A percentile compares a stretch with the other conserved stretches of the same genome.
Evolutionary conservation across 2,329 filamentous ascomycete species (phyloP).

Genomic region (Ceratocystis huliohia): DNA sequence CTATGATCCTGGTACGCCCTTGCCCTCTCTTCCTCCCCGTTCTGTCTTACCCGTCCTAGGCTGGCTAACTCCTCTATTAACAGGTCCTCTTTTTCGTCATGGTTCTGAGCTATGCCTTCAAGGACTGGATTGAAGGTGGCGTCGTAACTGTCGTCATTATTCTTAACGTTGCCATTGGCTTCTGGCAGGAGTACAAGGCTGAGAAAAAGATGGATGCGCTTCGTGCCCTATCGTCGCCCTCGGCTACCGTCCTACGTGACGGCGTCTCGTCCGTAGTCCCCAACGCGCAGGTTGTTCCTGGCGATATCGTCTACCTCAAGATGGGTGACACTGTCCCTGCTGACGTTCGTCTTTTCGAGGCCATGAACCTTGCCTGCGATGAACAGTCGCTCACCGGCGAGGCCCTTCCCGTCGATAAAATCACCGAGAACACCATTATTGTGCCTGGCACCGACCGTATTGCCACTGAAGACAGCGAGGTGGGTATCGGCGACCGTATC

Average conservation of each 20-base stretch:
- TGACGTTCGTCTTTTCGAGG: slow-evolving; percentile 56
- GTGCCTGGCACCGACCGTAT: slow-evolving; percentile 35
- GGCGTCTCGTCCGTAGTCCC: slow-evolving; percentile 45
- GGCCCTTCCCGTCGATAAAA: slow-evolving; percentile 58
- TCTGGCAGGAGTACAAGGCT: slow-evolving; percentile 51
- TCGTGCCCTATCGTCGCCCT: slow-evolving; percentile 48
- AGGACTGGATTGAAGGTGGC: slow-evolving; percentile 54
- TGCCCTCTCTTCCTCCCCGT: slow-evolving; percentile 32
- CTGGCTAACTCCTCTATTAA: background rate
- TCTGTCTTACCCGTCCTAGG: slow-evolving; percentile 32
- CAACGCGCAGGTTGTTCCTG: slow-evolving; percentile 54
- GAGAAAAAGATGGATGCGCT: slow-evolving; percentile 56
- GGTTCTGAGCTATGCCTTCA: slow-evolving; percentile 54
- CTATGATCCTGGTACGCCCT: slow-evolving; percentile 55
- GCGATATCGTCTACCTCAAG: slow-evolving; percentile 54
- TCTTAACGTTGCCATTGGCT: slow-evolving; percentile 57
- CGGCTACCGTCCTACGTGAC: slow-evolving; percentile 48
- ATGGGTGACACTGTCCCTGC: slow-evolving; percentile 65
- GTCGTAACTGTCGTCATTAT: slow-evolving; percentile 55
- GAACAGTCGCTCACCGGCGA: slow-evolving; percentile 68
- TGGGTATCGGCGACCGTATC: slow-evolving; percentile 57
- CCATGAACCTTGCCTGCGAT: slow-evolving; percentile 69
- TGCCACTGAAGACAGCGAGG: slow-evolving; percentile 35
- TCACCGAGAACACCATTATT: slow-evolving; percentile 37
- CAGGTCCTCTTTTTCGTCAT: slow-evolving; percentile 67